These are phyloP conservation scores for Cladorrhinum sp. DNA, from an alignment of 2,329 filamentous ascomycete genomes.

Conservation along the genomic window DNA sequence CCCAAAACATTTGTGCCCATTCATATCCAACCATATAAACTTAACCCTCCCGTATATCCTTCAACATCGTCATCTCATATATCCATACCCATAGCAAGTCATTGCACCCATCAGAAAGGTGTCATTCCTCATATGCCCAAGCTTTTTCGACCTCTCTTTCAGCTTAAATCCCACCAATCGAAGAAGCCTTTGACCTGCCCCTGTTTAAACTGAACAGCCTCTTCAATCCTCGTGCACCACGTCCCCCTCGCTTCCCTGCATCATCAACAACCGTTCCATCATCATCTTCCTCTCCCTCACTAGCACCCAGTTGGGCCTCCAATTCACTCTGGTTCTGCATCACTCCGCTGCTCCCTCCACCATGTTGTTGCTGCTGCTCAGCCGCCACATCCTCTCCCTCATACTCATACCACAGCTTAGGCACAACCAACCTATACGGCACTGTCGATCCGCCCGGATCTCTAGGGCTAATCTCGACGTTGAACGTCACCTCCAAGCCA, in stretches of 20 bases:
- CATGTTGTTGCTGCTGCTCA: background rate
- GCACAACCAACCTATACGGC: constrained; percentile 83
- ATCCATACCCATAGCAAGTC: background rate
- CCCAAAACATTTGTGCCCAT: background rate
- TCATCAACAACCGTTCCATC: constrained; percentile 28
- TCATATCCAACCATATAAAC: background rate
- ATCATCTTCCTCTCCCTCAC: constrained; percentile 17
- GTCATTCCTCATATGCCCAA: background rate
- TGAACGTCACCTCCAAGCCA: constrained; percentile 81
- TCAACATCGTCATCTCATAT: background rate
- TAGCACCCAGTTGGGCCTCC: background rate
- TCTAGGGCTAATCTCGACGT: constrained; percentile 80
- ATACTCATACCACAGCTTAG: constrained; percentile 65
- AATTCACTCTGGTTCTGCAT: constrained; percentile 34
- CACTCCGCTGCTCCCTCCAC: background rate
- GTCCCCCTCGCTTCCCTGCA: background rate
- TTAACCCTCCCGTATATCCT: background rate
- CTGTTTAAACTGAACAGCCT: constrained; percentile 45
- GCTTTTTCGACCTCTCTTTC: background rate
- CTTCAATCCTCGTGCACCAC: constrained; percentile 34
- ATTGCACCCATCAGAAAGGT: no score
- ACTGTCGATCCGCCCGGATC: constrained; percentile 86
- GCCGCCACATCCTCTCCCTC: constrained; percentile 34
- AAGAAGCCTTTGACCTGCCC: constrained; percentile 19
- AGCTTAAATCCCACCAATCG: background rate